phyloP scores from a whole-genome alignment of 768 basidiomycete species.

The Gelatoporia subvermispora region DNA sequence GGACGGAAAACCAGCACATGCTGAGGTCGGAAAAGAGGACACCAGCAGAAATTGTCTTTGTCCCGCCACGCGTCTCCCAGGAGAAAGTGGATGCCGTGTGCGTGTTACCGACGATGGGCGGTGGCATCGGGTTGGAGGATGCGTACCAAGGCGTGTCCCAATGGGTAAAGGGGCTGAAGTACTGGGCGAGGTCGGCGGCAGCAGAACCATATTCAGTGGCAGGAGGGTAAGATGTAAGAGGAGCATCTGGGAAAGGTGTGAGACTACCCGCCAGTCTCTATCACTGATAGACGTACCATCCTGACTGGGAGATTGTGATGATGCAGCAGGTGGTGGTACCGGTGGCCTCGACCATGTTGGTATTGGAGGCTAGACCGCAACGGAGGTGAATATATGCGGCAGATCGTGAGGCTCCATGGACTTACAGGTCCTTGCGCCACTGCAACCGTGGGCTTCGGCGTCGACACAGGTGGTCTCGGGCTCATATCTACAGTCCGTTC shows the following conservation, averaged over 20 bases:
- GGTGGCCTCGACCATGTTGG: slow-evolving; percentile 3
- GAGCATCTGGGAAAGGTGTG: background rate
- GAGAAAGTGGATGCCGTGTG: slow-evolving; percentile 16
- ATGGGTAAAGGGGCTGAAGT: slow-evolving; percentile 36
- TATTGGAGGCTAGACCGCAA: background rate
- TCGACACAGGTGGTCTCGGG: background rate
- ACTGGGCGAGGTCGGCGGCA: slow-evolving; percentile 40
- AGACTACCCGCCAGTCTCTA: background rate
- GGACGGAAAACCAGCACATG: slow-evolving; percentile 42
- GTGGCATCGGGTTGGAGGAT: slow-evolving; percentile 24
- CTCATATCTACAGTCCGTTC: background rate
- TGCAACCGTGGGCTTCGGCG: background rate
- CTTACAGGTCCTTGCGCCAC: background rate
- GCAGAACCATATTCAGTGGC: slow-evolving; percentile 27
- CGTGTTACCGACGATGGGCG: slow-evolving; percentile 23
- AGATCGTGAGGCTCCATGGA: background rate
- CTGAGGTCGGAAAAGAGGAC: slow-evolving; percentile 46
- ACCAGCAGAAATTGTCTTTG: slow-evolving; percentile 31
- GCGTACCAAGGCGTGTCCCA: slow-evolving; percentile 43
- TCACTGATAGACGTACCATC: background rate
- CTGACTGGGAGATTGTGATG: background rate
- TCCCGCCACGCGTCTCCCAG: slow-evolving; percentile 25
- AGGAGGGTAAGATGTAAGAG: slow-evolving; percentile 30
- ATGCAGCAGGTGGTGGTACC: background rate
- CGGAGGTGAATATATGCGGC: background rate